Percentiles rank a stretch among this genome's conserved stretches.
phyloP scores from a whole-genome alignment of 768 basidiomycete genomes.

The Trametes cinnabarina region DNA sequence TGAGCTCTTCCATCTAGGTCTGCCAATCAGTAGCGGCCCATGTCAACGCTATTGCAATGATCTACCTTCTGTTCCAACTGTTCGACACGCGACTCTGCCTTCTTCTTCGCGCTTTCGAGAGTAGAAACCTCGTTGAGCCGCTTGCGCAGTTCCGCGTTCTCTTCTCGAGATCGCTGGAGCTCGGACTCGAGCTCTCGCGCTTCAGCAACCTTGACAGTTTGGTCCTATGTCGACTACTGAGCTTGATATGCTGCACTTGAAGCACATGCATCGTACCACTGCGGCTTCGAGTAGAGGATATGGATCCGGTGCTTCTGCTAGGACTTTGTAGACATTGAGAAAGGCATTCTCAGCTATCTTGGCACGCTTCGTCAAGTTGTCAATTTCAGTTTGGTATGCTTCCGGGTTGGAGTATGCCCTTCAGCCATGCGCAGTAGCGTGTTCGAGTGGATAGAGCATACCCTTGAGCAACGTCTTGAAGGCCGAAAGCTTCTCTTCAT shows the following conservation, averaged over 20 bases:
- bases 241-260: no score
- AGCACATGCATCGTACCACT: conserved; percentile 51
- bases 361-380: conserved; percentile 88
- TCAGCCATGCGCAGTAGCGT: background rate
- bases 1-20: conserved; percentile 89
- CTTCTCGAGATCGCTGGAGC: conserved; percentile 68
- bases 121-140: conserved; percentile 60
- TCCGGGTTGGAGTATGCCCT: background rate
- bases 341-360: conserved; percentile 95
- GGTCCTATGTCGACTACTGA: conserved; percentile 64
- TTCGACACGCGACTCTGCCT: conserved; percentile 68
- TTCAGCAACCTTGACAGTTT: conserved; percentile 87
- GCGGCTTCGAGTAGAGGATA: conserved; percentile 95
- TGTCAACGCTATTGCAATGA: background rate
- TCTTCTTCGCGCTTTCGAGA: conserved; percentile 72
- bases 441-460: conserved; percentile 29
- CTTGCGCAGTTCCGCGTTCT: conserved; percentile 78
- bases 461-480: conserved; percentile 92
- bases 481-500: conserved; percentile 79
- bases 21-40: background rate
- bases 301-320: conserved; percentile 97
- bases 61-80: conserved; percentile 80
- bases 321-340: conserved; percentile 92
- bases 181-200: conserved; percentile 74
- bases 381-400: conserved; percentile 98